These are phyloP conservation scores for Sophora flavescens DNA, from an alignment of 306 rosid genomes.

Conservation along the genomic window DNA sequence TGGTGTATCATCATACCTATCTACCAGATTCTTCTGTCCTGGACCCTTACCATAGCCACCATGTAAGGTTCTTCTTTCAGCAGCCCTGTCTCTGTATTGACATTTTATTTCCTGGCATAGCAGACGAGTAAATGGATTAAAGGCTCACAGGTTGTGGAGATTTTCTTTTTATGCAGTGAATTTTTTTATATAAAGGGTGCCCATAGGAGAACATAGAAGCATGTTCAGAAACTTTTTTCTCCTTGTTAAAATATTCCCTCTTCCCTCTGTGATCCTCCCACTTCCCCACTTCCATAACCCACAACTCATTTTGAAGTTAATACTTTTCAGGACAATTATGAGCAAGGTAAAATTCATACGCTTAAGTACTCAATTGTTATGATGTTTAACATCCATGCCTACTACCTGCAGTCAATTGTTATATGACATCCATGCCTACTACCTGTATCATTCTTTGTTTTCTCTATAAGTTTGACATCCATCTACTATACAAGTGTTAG, in stretches of 20 bases:
- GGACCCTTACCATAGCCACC: conserved; percentile 87
- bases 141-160: conserved; percentile 26
- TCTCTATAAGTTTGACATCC: conserved; percentile 22
- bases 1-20: conserved; percentile 41
- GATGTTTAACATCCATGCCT: conserved; percentile 14
- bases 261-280: conserved; percentile 1
- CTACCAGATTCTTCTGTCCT: conserved; percentile 70
- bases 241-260: not conserved
- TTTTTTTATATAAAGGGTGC: not conserved
- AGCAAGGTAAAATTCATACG: not conserved
- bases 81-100: conserved; percentile 82
- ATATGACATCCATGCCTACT: conserved; percentile 9
- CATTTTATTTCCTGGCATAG: conserved; percentile 58
- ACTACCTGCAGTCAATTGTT: not conserved
- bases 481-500: conserved; percentile 16
- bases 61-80: conserved; percentile 87
- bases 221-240: conserved; percentile 1
- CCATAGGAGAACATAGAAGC: not conserved
- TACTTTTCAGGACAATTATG: not conserved
- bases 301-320: not conserved
- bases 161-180: conserved; percentile 7
- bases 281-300: conserved; percentile 11
- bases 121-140: conserved; percentile 36
- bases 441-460: conserved; percentile 1
- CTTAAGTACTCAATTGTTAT: not conserved